phyloP scores from a whole-genome alignment of 176 grass and related monocot genomes.

The Alloteropsis semialata region DNA sequence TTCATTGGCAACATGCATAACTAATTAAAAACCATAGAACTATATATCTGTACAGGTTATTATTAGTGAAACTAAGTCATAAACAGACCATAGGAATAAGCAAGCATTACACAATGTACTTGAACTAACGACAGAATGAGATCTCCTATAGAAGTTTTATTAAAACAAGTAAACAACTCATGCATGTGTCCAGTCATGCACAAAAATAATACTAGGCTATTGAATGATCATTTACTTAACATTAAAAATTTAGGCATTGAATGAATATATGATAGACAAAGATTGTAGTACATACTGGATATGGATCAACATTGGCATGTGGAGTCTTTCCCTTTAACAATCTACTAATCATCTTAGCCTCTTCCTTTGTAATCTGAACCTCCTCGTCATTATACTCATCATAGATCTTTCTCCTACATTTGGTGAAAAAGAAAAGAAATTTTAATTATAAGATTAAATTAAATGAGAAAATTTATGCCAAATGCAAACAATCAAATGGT shows the following conservation, averaged over 20 bases:
- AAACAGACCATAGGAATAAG: neutral
- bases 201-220: no score
- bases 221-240: neutral
- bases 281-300: conserved; percentile 59
- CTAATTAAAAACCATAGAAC: neutral
- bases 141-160: neutral
- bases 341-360: conserved; percentile 81
- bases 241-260: neutral
- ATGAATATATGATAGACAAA: neutral
- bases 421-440: neutral
- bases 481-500: neutral
- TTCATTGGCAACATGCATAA: neutral
- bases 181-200: neutral
- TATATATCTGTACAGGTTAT: neutral
- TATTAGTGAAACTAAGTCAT: neutral
- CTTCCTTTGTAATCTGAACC: conserved; percentile 84
- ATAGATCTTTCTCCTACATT: conserved; percentile 71
- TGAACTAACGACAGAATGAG: neutral
- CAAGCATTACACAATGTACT: neutral
- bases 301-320: conserved; percentile 81
- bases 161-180: conserved; percentile 7
- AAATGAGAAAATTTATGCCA: conserved; percentile 8
- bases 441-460: neutral
- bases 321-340: conserved; percentile 86
- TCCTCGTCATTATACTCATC: conserved; percentile 95